Conservation (phyloP, 2,329 filamentous ascomycete genomes). For the Chaetomium sp. region DNA sequence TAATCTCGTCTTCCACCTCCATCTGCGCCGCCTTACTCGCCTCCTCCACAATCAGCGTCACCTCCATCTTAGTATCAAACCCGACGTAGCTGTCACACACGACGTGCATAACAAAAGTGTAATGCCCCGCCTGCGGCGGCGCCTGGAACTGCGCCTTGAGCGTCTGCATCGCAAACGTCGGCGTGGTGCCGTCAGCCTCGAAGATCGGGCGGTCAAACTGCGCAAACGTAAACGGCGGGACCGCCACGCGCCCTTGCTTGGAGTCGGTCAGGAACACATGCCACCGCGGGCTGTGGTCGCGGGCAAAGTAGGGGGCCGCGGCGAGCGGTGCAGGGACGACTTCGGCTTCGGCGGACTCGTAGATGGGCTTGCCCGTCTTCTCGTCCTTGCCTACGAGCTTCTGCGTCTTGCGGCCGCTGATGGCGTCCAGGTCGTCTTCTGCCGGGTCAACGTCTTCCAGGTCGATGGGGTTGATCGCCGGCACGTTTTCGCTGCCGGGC, state of each 20-base stretch:
- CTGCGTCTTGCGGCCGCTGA: constrained; percentile 69
- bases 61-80: constrained; percentile 86
- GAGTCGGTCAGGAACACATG: constrained; percentile 90
- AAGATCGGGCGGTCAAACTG: constrained; percentile 88
- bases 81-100: constrained; percentile 94
- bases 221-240: constrained; percentile 92
- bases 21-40: constrained; percentile 76
- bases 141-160: constrained; percentile 96
- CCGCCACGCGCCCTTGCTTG: constrained; percentile 92
- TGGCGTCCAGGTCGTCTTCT: constrained; percentile 83
- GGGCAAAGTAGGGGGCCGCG: constrained; percentile 82
- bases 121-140: constrained; percentile 84
- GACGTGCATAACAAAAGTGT: constrained; percentile 90
- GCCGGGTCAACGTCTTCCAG: constrained; percentile 88
- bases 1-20: constrained; percentile 87
- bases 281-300: constrained; percentile 86
- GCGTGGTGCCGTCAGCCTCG: constrained; percentile 64
- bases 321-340: constrained; percentile 75
- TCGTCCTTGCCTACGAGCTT: constrained; percentile 59
- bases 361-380: constrained; percentile 46
- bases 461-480: constrained; percentile 68
- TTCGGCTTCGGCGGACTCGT: constrained; percentile 47
- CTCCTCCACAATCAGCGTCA: constrained; percentile 83
- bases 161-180: constrained; percentile 92
- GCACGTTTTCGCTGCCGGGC: constrained; percentile 69